Conservation (phyloP, 2,329 filamentous ascomycete species). For the Ilyonectria robusta region DNA sequence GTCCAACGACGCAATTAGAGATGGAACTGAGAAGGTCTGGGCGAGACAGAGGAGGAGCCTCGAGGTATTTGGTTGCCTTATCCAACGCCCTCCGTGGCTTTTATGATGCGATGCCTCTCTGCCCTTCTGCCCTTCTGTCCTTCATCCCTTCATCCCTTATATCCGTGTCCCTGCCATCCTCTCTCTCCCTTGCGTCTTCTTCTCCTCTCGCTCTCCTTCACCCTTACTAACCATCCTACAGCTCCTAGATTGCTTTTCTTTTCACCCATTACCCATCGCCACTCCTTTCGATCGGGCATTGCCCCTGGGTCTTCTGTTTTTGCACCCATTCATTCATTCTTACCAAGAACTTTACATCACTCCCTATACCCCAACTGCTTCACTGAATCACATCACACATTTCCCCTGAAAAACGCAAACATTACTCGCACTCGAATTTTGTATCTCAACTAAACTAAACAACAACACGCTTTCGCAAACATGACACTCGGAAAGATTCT, state of each 20-base stretch:
- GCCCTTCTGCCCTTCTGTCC: constrained; percentile 1
- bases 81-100: background rate
- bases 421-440: background rate
- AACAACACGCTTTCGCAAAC: constrained; percentile 25
- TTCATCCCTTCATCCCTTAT: constrained; percentile 2
- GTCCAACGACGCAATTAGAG: background rate
- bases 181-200: constrained; percentile 9
- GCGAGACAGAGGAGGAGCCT: background rate
- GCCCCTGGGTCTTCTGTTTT: background rate
- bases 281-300: constrained; percentile 30
- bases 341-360: background rate
- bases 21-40: background rate
- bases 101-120: background rate
- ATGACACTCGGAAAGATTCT: constrained; percentile 43
- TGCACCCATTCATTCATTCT: constrained; percentile 10
- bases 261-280: constrained; percentile 23
- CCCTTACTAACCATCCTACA: constrained; percentile 1
- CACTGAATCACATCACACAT: background rate
- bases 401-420: background rate
- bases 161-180: constrained; percentile 4
- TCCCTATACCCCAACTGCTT: background rate
- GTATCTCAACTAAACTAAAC: constrained; percentile 1
- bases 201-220: constrained; percentile 2
- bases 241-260: constrained; percentile 23
- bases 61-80: constrained; percentile 5